Evolutionary conservation across 2,329 filamentous ascomycete genomes (phyloP).

Genomic region (Cladosporium cucumerinum): DNA sequence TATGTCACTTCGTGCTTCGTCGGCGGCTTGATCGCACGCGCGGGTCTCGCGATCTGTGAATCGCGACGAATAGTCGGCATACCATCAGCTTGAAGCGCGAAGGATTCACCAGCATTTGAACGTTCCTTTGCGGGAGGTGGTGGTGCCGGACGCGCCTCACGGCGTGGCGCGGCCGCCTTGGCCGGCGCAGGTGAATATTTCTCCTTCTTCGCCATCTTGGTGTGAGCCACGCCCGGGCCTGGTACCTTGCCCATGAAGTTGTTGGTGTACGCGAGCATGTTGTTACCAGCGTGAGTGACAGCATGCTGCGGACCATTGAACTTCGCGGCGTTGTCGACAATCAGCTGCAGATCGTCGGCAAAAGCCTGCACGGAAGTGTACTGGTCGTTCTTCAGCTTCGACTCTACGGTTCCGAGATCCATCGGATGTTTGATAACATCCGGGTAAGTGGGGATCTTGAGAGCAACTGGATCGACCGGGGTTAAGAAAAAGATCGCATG

Average conservation of each 20-base stretch:
- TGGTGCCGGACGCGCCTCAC: slow-evolving; percentile 35
- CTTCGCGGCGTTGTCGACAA: slow-evolving; percentile 71
- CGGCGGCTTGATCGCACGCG: slow-evolving; percentile 88
- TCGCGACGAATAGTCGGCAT: slow-evolving; percentile 81
- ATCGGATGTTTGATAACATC: slow-evolving; percentile 72
- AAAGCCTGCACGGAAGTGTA: slow-evolving; percentile 72
- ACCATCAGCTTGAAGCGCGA: slow-evolving; percentile 73
- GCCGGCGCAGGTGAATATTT: slow-evolving; percentile 31
- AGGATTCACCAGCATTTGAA: slow-evolving; percentile 53
- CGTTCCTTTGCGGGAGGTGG: slow-evolving; percentile 37
- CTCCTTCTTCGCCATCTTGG: slow-evolving; percentile 45
- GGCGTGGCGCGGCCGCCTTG: slow-evolving; percentile 25
- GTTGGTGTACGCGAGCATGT: slow-evolving; percentile 57
- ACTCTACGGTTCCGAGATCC: slow-evolving; percentile 80
- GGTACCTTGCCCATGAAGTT: slow-evolving; percentile 61
- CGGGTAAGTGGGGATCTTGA: slow-evolving; percentile 72
- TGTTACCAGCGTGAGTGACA: slow-evolving; percentile 66
- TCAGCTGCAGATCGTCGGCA: slow-evolving; percentile 68
- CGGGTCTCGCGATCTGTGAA: slow-evolving; percentile 78
- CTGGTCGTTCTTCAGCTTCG: slow-evolving; percentile 66
- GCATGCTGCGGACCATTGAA: slow-evolving; percentile 82
- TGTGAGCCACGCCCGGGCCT: slow-evolving; percentile 46
- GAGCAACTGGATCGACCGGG: slow-evolving; percentile 72
- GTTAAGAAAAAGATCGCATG: slow-evolving; percentile 71
- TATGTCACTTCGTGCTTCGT: slow-evolving; percentile 91